Conservation (phyloP, 176 grass and related monocot genomes). For the Alopecurus myosuroides region DNA sequence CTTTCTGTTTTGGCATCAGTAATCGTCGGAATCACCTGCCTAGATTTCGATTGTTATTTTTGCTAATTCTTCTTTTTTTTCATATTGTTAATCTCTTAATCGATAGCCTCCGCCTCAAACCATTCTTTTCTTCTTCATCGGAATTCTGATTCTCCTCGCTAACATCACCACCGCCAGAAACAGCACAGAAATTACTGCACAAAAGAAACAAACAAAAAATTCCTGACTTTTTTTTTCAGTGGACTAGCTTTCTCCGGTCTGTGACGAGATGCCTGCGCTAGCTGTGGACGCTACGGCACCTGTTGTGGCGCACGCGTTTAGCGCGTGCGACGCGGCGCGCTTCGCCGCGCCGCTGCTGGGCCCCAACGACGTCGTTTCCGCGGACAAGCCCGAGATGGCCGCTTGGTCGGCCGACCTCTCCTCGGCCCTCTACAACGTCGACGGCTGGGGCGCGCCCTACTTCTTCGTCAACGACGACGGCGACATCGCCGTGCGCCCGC, state of each 20-base stretch:
- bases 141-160: conserved; percentile 4
- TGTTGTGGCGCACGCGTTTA: conserved; percentile 45
- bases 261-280: conserved; percentile 91
- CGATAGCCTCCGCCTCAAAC: neutral
- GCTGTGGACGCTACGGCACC: conserved; percentile 71
- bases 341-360: conserved; percentile 47
- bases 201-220: conserved; percentile 21
- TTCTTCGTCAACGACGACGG: conserved; percentile 78
- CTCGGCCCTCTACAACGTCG: conserved; percentile 74
- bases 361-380: neutral
- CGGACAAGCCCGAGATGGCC: neutral
- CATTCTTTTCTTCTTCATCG: neutral
- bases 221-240: conserved; percentile 10
- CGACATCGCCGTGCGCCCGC: conserved; percentile 67
- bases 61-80: neutral
- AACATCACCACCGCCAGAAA: neutral
- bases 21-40: neutral
- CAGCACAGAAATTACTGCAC: neutral
- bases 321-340: conserved; percentile 65
- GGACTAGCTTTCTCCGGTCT: conserved; percentile 45
- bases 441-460: conserved; percentile 90
- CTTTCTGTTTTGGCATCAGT: conserved; percentile 47
- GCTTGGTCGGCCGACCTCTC: conserved; percentile 76
- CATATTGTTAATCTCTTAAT: neutral
- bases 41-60: neutral